phyloP scores from a whole-genome alignment of 352 stramenopile genomes.

The Phytophthora brassicae region DNA sequence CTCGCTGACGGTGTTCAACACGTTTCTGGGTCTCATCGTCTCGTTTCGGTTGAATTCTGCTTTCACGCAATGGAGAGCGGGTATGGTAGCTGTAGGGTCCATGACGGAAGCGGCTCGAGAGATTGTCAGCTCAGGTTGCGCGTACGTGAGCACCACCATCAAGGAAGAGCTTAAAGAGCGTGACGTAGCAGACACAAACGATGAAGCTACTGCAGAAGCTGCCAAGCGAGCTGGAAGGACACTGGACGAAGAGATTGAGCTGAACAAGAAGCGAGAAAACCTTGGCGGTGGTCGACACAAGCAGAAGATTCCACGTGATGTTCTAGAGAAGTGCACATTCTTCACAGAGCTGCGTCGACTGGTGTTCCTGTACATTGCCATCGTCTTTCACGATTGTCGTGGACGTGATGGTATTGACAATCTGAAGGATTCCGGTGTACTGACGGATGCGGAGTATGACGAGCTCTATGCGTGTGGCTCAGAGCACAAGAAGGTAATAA shows the following conservation, averaged over 20 bases:
- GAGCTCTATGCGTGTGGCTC: conserved; percentile 66
- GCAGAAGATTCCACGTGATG: conserved; percentile 41
- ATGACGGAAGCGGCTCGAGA: conserved; percentile 56
- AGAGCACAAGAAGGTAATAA: conserved; percentile 46
- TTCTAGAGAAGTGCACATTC: conserved; percentile 71
- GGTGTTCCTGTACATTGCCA: conserved; percentile 81
- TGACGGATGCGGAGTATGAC: conserved; percentile 64
- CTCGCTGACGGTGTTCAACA: conserved; percentile 80
- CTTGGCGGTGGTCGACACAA: conserved; percentile 7
- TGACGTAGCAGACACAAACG: conserved; percentile 7
- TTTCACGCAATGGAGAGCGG: conserved; percentile 70
- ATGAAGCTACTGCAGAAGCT: conserved; percentile 1
- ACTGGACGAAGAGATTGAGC: conserved; percentile 7
- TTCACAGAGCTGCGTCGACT: conserved; percentile 69
- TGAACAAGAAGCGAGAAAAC: conserved; percentile 7
- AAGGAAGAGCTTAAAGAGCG: conserved; percentile 17
- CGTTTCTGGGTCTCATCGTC: conserved; percentile 70
- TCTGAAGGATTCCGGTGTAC: conserved; percentile 51
- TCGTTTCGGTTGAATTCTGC: conserved; percentile 81
- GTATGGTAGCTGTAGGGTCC: conserved; percentile 59
- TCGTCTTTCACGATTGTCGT: conserved; percentile 74
- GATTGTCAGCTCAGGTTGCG: conserved; percentile 62
- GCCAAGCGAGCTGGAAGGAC: conserved; percentile 4
- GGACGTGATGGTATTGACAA: conserved; percentile 60
- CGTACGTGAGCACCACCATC: conserved; percentile 57